These are phyloP conservation scores for Elongisporangium undulatum DNA, from an alignment of 352 stramenopile genomes.

Conservation along the genomic window DNA sequence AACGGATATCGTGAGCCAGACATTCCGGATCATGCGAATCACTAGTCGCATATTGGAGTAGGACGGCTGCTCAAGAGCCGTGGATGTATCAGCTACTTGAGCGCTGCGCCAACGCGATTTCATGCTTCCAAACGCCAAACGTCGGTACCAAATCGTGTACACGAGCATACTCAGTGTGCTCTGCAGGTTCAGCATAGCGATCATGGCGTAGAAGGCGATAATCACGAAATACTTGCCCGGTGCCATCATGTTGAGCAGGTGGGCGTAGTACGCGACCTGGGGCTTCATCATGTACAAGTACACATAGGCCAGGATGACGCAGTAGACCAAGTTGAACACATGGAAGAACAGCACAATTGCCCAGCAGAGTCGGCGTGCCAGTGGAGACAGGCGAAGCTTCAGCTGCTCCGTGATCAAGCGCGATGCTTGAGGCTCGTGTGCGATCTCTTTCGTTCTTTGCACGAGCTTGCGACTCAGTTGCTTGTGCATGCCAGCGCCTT, in stretches of 20 bases:
- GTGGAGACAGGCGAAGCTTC: slow-evolving; percentile 13
- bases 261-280: slow-evolving; percentile 9
- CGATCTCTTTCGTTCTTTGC: no score
- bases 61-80: no score
- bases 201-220: slow-evolving; percentile 5
- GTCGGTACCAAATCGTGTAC: slow-evolving; percentile 5
- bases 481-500: no score
- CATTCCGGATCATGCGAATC: no score
- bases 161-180: slow-evolving; percentile 5
- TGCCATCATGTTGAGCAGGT: slow-evolving; percentile 9
- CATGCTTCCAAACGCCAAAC: slow-evolving; percentile 2
- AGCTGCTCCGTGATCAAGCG: slow-evolving; percentile 6
- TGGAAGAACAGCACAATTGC: slow-evolving; percentile 5
- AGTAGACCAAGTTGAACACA: slow-evolving; percentile 8
- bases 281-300: slow-evolving; percentile 5
- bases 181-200: slow-evolving; percentile 10
- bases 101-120: no score
- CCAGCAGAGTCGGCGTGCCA: slow-evolving; percentile 10
- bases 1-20: not conserved
- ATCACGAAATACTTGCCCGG: slow-evolving; percentile 7
- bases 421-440: no score
- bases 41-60: no score
- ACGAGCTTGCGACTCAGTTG: no score
- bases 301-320: slow-evolving; percentile 7
- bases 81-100: no score